Base-by-base conservation (phyloP, 305 asterid species). In the Salvia sclarea region DNA sequence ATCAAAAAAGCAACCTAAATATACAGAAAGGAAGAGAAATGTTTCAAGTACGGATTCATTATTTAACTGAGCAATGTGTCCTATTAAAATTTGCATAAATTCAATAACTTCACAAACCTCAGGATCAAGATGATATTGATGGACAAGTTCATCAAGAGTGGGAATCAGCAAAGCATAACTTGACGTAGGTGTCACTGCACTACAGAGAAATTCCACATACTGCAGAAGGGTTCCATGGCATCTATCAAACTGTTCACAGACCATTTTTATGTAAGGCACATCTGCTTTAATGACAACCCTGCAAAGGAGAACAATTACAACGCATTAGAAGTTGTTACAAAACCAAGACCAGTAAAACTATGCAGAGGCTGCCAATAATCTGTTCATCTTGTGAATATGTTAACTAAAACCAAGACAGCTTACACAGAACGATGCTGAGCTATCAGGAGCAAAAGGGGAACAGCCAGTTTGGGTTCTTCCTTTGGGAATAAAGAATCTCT, bases 221-320 rank as follows among this genome's bases (percentile, higher is more conserved):
- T 95, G 99, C 78, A 95, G 97, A 78, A 95, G 99, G 56, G 97
- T 81, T 55, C 98, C 99, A 49, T 95, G 99, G 79, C 98, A 95
- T 82, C 99, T 85, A 75, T 95, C 99, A 70, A 95, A 92, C 85
- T 88, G 95, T 81, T 95, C 99, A 66, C 99, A 85, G 78, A 95
- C 96, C 97, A 95, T 90, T 75, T 95, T 95, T 80, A 95, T 92
- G 73, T 92, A 68, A 61, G 97, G 96, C 56, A 76, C 98, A 24
- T 88, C 80, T 28, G 98, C 95, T 71, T 84, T 81, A 72, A 85
- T 90, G 78, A 95, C 96, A 80, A 95, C 97, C 87, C 99, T 95
- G 78, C 73, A 87, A 53, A 79, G 20, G 70, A 76, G 66, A 68
- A 72, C 41, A 61, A 11, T 17, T 16, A 17, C 17, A 47, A 61